Conservation (phyloP, 192 early-diverging fungal genomes). For the Coemansia sp. region DNA sequence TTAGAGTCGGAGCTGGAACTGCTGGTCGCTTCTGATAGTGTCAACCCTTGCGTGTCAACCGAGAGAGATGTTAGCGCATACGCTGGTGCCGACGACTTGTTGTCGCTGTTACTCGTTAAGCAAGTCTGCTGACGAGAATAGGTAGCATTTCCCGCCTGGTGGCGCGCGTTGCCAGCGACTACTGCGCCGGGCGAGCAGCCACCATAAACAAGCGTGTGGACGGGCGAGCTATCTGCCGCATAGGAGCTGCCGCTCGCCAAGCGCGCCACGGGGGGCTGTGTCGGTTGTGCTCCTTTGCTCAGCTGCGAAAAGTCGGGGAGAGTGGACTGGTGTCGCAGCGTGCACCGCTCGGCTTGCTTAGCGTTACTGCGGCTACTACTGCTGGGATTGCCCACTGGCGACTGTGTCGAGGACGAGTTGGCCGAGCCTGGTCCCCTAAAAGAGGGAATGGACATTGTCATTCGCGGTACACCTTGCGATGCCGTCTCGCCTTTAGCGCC, state of each 20-base stretch:
- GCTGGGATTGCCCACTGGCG: background rate
- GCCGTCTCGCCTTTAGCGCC: background rate
- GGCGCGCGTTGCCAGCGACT: background rate
- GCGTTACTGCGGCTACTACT: constrained; percentile 24
- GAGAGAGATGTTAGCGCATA: constrained; percentile 10
- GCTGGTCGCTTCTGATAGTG: background rate
- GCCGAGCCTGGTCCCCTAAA: constrained; percentile 9
- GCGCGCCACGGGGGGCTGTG: constrained; percentile 32
- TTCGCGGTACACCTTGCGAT: constrained; percentile 14
- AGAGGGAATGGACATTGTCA: constrained; percentile 43
- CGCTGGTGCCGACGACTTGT: background rate
- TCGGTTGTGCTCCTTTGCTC: constrained; percentile 7
- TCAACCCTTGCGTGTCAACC: background rate
- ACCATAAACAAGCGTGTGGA: constrained; percentile 42
- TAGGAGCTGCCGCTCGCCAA: constrained; percentile 39
- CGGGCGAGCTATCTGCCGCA: constrained; percentile 35
- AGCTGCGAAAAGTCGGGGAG: constrained; percentile 22
- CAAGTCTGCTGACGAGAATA: background rate
- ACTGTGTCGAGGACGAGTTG: background rate
- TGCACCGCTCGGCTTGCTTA: constrained; percentile 10
- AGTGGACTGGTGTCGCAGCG: constrained; percentile 46
- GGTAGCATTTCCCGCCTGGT: background rate
- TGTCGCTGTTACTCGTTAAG: background rate
- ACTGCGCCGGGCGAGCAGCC: constrained; percentile 9
- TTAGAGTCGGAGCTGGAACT: background rate